Base-by-base conservation (phyloP, 2,329 filamentous ascomycete species). In the Penicillium psychrosexuale region DNA sequence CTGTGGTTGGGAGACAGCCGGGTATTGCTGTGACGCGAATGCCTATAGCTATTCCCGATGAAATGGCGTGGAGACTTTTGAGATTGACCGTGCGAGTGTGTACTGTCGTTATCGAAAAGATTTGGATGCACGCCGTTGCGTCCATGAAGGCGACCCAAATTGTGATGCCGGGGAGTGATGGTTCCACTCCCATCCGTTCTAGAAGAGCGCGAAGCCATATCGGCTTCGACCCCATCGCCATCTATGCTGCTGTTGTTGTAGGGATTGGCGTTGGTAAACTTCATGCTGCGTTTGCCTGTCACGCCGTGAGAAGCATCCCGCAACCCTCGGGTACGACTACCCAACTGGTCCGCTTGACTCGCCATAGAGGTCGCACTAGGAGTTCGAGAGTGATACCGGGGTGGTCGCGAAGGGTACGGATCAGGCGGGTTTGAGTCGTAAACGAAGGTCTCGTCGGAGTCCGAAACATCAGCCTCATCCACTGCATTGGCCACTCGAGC, bases 381-480 rank as follows among this genome's bases (percentile, higher is more conserved):
- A 1, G 94, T 99, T 59, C 94, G 85, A 19, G 93, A 97, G 75
- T 97, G 93, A 72, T 93, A 91, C 58, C 91, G 84, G 60, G 85
- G 83, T 48, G 90, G 89, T 48, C 82, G 78, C 38, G 68, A 61
- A 30, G 81, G 75, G 54, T 72, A 79, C 24, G 80, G 77, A 62
- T 86, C 84, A 13, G 82, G 81, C 9, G 93, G 94, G 68, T 99
- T 99, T 27, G 94, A 97, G 73, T 99, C 94, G 75, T 99, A 99
- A 15, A 99, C 94, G 73, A 97, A 99, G 0, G 94, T 97, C 74
- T 97, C 94, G 67, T 97, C 94, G 1, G 93, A 97, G 72, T 99
- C 94, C 7, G 93, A 97, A 12, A 93, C 96, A 72, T 97, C 90
- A 42, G 91, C 91, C 72, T 97, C 92, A 70, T 97, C 93, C 49